These are phyloP conservation scores for Coniophora puteana DNA, from an alignment of 1,284 basidiomycete genomes.

Conservation along the genomic window DNA sequence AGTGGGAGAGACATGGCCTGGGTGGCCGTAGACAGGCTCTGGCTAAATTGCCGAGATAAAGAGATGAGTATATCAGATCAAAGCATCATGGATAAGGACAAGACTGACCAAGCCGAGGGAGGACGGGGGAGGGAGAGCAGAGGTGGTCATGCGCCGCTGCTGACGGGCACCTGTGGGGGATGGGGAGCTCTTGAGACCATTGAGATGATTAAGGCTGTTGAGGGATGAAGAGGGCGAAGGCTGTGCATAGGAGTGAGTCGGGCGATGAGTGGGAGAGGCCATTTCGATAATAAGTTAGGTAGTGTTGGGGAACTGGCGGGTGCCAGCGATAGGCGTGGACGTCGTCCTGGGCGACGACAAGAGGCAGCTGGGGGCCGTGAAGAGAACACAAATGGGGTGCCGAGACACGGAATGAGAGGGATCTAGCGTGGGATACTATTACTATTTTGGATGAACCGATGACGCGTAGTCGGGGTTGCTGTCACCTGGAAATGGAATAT, in stretches of 20 bases:
- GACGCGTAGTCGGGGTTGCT: no score
- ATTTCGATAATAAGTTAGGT: no score
- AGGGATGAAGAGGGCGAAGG: constrained; percentile 28
- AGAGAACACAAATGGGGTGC: no score
- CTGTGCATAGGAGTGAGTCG: no score
- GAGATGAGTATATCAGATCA: constrained; percentile 8
- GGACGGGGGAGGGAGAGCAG: constrained; percentile 23
- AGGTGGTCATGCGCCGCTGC: constrained; percentile 21
- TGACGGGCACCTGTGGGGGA: constrained; percentile 23
- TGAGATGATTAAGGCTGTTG: constrained; percentile 28
- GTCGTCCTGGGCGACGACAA: constrained; percentile 23
- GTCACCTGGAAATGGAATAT: no score
- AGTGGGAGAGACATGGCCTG: constrained; percentile 5
- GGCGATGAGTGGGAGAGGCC: background rate
- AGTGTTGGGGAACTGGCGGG: constrained; percentile 23
- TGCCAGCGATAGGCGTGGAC: constrained; percentile 15
- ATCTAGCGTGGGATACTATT: no score
- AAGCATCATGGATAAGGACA: background rate
- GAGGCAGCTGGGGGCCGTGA: background rate
- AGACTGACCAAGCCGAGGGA: constrained; percentile 22
- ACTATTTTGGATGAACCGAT: no score
- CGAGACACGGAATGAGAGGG: no score
- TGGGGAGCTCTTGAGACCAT: constrained; percentile 28
- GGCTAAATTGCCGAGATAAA: constrained; percentile 19
- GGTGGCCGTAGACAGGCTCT: constrained; percentile 30